These are phyloP conservation scores for Diplodia sapinea DNA, from an alignment of 2,329 filamentous ascomycete genomes.

Conservation along the genomic window DNA sequence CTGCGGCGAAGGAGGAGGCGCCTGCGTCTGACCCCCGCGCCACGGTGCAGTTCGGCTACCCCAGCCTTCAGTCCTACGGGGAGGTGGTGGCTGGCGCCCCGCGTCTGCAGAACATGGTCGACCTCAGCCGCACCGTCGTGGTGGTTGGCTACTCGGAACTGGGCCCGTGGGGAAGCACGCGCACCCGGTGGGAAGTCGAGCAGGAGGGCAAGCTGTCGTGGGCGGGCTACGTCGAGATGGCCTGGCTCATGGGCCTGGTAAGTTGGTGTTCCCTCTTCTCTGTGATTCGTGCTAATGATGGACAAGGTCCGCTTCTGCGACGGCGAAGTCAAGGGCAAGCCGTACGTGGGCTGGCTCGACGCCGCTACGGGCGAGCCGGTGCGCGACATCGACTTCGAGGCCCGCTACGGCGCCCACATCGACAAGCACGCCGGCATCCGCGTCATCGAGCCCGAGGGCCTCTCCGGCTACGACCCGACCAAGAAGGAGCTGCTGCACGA, in stretches of 20 bases:
- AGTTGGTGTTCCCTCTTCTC: constrained; percentile 42
- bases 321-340: constrained; percentile 72
- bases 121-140: constrained; percentile 46
- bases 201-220: constrained; percentile 83
- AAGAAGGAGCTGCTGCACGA: constrained; percentile 45
- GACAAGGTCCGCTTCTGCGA: constrained; percentile 70
- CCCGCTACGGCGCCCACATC: constrained; percentile 43
- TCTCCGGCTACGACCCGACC: constrained; percentile 37
- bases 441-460: constrained; percentile 39
- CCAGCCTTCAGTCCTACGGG: constrained; percentile 30
- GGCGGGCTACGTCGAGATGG: constrained; percentile 88
- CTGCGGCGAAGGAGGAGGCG: too few relatives aligned
- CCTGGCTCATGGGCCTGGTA: constrained; percentile 92
- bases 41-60: constrained; percentile 28
- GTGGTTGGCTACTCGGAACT: constrained; percentile 51
- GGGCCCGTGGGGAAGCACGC: constrained; percentile 82
- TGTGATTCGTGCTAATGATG: too few relatives aligned
- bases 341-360: neutral
- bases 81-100: constrained; percentile 36
- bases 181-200: constrained; percentile 92
- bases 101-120: constrained; percentile 45
- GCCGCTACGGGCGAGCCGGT: constrained; percentile 34
- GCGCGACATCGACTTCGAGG: constrained; percentile 41
- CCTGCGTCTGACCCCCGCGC: neutral
- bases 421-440: constrained; percentile 45